Evolutionary conservation across 768 basidiomycete genomes (phyloP).

Genomic region (Crassisporium funariophilum): DNA sequence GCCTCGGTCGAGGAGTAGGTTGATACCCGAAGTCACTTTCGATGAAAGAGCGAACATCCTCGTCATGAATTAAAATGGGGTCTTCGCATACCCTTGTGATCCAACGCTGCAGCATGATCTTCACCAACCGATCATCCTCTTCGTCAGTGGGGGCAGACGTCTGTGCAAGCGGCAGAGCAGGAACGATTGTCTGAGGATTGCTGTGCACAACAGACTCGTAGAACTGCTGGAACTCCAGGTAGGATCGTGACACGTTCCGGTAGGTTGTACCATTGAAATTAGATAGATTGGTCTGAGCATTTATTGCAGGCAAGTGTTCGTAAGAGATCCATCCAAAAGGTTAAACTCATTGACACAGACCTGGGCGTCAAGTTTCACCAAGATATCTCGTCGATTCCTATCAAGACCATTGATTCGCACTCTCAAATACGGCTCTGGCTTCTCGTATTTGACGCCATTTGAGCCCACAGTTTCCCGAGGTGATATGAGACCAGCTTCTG

Average conservation of each 20-base stretch:
- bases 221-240: slow-evolving; percentile 92
- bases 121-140: slow-evolving; percentile 95
- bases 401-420: slow-evolving; percentile 91
- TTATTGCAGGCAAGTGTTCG: neutral
- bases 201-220: slow-evolving; percentile 87
- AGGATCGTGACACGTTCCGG: slow-evolving; percentile 93
- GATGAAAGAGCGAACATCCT: slow-evolving; percentile 92
- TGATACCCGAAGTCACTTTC: slow-evolving; percentile 98
- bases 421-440: slow-evolving; percentile 80
- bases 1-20: slow-evolving; percentile 73
- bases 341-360: slow-evolving; percentile 43
- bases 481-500: slow-evolving; percentile 81
- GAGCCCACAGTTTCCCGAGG: slow-evolving; percentile 64
- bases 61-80: slow-evolving; percentile 83
- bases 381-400: slow-evolving; percentile 91
- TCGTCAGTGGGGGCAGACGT: slow-evolving; percentile 97
- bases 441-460: slow-evolving; percentile 76
- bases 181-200: slow-evolving; percentile 95
- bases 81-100: slow-evolving; percentile 92
- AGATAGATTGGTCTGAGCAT: slow-evolving; percentile 82
- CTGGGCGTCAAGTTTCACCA: slow-evolving; percentile 94
- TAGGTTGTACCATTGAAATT: slow-evolving; percentile 90
- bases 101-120: slow-evolving; percentile 95
- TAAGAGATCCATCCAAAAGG: slow-evolving; percentile 3
- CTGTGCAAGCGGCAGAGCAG: slow-evolving; percentile 93